Evolutionary conservation across 768 basidiomycete genomes (phyloP), one percentile per base, ranked within the genome.

Genomic region (Fistulinella prunicolor): DNA sequence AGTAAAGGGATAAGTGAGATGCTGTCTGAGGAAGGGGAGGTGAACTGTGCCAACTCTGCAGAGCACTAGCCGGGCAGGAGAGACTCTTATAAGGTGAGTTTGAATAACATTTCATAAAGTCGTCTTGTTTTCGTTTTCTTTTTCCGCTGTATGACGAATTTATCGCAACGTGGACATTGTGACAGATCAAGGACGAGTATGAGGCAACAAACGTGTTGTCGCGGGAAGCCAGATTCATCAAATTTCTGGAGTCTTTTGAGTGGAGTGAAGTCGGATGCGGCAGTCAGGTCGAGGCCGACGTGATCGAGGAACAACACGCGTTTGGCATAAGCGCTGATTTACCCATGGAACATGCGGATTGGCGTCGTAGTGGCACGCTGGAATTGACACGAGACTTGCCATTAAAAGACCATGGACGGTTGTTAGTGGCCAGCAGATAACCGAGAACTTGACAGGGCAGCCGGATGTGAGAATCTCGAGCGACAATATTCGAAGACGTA

Each of bases 291-390:
- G 72, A 74, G 77, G 74, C 74, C 73, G 73, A 71, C 66, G 63
- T 77, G 83, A 86, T 88, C 83, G 81, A 77, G 72, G 70, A 68
- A 72, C 73, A 70, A 77, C 84, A 85, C 77, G 82, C 78, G 82
- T 76, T 68, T 55, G 59, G 60, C 62, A 70, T 73, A 75, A 77
- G 74, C 73, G 73, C 73, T 71, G 71, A 71, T 70, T 73, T 68
- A 70, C 66, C 71, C 64, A 57, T 65, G 56, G 43, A 63, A 66
- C 63, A 57, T 58, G 67, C 59, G 62, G 63, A 61, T 67, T 59
- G 59, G 55, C 65, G 56, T 68, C 49, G 61, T 47, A 50, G 46
- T 35, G 53, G 45, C 64, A 65, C 47, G 64, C 50, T 54, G 53
- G 44, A 54, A 53, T 39, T 56, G 60, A 66, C 65, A 67, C 54